phyloP scores from a whole-genome alignment of 495 filamentous ascomycete genomes.

The Hyaloscypha variabilis region DNA sequence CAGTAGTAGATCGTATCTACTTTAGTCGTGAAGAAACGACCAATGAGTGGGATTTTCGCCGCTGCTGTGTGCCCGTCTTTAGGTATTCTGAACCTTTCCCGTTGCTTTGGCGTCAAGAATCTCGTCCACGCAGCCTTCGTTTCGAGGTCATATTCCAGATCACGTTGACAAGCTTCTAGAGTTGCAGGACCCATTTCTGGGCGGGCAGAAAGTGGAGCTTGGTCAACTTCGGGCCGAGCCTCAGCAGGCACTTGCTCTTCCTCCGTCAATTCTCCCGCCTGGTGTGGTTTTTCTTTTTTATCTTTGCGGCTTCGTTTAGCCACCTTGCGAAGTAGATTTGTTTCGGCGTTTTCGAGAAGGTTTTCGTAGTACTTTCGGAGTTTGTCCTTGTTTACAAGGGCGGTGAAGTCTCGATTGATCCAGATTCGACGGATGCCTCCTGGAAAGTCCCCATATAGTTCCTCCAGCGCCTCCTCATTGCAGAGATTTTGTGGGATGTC shows the following conservation, averaged over 20 bases:
- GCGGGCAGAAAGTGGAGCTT: slow-evolving; percentile 6
- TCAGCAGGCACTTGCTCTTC: slow-evolving; percentile 15
- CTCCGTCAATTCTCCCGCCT: slow-evolving; percentile 16
- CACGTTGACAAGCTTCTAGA: slow-evolving; percentile 17
- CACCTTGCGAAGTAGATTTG: slow-evolving; percentile 21
- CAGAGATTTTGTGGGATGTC: slow-evolving; percentile 21
- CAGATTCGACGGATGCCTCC: slow-evolving; percentile 20
- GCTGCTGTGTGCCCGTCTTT: slow-evolving; percentile 17
- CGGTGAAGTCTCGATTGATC: slow-evolving; percentile 24
- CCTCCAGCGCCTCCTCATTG: slow-evolving; percentile 19
- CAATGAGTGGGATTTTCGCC: slow-evolving; percentile 60
- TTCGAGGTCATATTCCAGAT: slow-evolving; percentile 49
- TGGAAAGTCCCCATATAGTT: slow-evolving; percentile 21
- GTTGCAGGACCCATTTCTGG: slow-evolving; percentile 16
- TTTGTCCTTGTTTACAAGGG: slow-evolving; percentile 19
- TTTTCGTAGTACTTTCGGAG: slow-evolving; percentile 21
- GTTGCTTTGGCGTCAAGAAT: slow-evolving; percentile 68
- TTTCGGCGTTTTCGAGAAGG: slow-evolving; percentile 23
- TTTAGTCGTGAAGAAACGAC: slow-evolving; percentile 52
- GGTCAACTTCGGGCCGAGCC: slow-evolving; percentile 58
- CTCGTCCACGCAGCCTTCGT: slow-evolving; percentile 68
- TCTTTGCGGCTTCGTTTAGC: slow-evolving; percentile 14
- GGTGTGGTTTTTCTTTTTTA: slow-evolving; percentile 9
- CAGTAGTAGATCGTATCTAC: slow-evolving; percentile 82
- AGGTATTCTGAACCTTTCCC: slow-evolving; percentile 61